Conservation (phyloP, 805 yeast genomes). For the Tetrapisispora arboricola region DNA sequence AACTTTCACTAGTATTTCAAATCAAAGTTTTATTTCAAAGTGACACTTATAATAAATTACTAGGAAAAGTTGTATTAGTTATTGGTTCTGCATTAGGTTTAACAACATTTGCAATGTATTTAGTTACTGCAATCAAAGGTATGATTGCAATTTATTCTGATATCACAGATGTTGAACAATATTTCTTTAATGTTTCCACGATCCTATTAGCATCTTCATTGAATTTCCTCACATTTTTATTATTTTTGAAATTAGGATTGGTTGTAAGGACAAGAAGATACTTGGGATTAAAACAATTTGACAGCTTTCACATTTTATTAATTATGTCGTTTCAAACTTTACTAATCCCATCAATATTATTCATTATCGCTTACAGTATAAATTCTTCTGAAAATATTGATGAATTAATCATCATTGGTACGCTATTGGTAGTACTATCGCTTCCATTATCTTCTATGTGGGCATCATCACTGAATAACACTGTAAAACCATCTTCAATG, state of each 20-base stretch:
- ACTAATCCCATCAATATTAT: slow-evolving; percentile 63
- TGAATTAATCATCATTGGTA: slow-evolving; percentile 42
- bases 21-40: slow-evolving; percentile 56
- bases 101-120: slow-evolving; percentile 49
- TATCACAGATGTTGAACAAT: slow-evolving; percentile 15
- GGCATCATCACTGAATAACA: slow-evolving; percentile 63
- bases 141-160: slow-evolving; percentile 29
- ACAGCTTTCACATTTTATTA: slow-evolving; percentile 66
- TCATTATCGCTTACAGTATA: slow-evolving; percentile 43
- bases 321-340: slow-evolving; percentile 79
- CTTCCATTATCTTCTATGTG: slow-evolving; percentile 81
- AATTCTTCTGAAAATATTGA: slow-evolving; percentile 26
- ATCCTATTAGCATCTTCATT: slow-evolving; percentile 64
- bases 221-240: slow-evolving; percentile 47
- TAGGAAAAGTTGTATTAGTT: slow-evolving; percentile 32
- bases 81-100: slow-evolving; percentile 38
- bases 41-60: slow-evolving; percentile 36
- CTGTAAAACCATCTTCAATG: slow-evolving; percentile 33
- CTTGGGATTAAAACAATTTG: slow-evolving; percentile 75
- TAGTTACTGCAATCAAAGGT: slow-evolving; percentile 40
- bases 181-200: slow-evolving; percentile 43
- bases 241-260: slow-evolving; percentile 51
- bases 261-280: slow-evolving; percentile 67
- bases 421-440: slow-evolving; percentile 56
- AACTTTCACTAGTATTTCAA: slow-evolving; percentile 61